Evolutionary conservation across 2,329 filamentous ascomycete genomes (phyloP).

Genomic region (Colletotrichum noveboracense): DNA sequence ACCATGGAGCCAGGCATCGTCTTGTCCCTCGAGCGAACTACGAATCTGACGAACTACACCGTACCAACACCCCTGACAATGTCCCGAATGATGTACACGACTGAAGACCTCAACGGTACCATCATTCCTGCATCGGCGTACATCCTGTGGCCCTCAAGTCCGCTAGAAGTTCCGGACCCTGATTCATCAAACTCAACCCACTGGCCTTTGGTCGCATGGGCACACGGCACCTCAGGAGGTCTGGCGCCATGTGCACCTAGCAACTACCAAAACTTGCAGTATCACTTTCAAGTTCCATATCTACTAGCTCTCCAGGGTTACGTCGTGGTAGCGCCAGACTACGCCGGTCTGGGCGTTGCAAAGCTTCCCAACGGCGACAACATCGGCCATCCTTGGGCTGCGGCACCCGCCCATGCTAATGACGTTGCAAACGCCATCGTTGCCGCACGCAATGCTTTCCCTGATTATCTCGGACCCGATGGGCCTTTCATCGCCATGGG

Average conservation of each 20-base stretch:
- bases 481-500: not conserved
- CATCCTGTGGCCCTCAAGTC: not conserved
- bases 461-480: not conserved
- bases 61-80: not conserved
- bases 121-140: not conserved
- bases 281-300: not conserved
- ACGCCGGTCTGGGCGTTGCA: not conserved
- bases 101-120: not conserved
- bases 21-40: not conserved
- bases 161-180: not conserved
- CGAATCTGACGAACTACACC: not conserved
- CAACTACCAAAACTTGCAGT: not conserved
- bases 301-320: not conserved
- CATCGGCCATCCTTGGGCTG: not conserved
- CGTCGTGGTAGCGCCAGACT: not conserved
- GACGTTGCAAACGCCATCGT: not conserved
- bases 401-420: not conserved
- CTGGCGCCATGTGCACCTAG: not conserved
- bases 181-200: not conserved
- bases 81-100: not conserved
- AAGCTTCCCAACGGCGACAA: not conserved
- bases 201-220: not conserved
- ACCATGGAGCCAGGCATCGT: not conserved
- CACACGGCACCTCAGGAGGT: not conserved
- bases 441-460: not conserved